phyloP scores from a whole-genome alignment of 2,329 filamentous ascomycete species.

The Phaeomoniella chlamydospora region DNA sequence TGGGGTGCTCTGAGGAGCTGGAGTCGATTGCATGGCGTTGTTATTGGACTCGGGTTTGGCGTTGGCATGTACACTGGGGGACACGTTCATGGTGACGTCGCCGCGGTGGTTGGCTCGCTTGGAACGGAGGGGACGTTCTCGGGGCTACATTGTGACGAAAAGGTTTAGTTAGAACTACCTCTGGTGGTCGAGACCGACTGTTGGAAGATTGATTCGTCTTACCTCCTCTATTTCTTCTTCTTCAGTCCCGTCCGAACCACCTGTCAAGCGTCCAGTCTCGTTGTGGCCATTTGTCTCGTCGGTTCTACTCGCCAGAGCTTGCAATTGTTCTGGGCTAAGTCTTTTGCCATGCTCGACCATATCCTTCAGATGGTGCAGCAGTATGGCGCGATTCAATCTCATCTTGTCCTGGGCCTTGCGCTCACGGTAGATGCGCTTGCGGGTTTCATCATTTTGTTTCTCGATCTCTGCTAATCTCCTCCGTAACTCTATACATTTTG shows the following conservation, averaged over 20 bases:
- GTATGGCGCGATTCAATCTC: constrained; percentile 68
- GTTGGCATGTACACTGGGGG: constrained; percentile 1
- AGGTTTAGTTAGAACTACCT: constrained; percentile 7
- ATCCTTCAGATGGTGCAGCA: constrained; percentile 50
- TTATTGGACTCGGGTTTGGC: too few relatives aligned
- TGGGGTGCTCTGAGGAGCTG: not conserved
- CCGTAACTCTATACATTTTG: constrained; percentile 91
- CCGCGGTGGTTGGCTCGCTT: constrained; percentile 16
- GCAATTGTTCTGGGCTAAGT: constrained; percentile 61
- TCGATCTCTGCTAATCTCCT: constrained; percentile 85
- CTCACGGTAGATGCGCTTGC: constrained; percentile 63
- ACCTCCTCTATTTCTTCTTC: constrained; percentile 13
- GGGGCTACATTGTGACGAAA: too few relatives aligned
- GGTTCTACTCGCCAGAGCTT: constrained; percentile 31
- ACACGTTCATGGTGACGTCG: constrained; percentile 11
- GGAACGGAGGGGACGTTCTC: constrained; percentile 29
- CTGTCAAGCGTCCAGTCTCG: constrained; percentile 9
- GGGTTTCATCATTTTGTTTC: constrained; percentile 72
- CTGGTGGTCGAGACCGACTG: constrained; percentile 4
- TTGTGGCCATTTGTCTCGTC: constrained; percentile 6
- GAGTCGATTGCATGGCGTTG: not conserved
- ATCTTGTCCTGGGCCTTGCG: constrained; percentile 82
- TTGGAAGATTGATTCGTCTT: constrained; percentile 6
- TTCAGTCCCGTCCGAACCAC: constrained; percentile 11
- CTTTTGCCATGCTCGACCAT: constrained; percentile 51